Evolutionary conservation across 768 basidiomycete species (phyloP).

Genomic region (Leucosporidium scottii): DNA sequence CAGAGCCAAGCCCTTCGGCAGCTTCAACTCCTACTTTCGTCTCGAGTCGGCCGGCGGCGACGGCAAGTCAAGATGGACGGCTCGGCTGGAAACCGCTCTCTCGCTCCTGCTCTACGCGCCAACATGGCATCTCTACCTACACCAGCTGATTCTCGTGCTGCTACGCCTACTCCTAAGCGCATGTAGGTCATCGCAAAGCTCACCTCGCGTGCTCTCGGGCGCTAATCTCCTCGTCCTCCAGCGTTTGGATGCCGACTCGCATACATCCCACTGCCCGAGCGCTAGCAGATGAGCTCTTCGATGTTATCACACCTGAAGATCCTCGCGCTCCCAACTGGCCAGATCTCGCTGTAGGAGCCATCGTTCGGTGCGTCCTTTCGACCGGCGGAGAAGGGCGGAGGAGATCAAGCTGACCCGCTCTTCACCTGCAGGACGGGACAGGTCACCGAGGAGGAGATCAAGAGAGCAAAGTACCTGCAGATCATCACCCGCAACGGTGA

Average conservation of each 20-base stretch:
- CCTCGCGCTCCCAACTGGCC: constrained; percentile 8
- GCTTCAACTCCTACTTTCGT: too few relatives aligned
- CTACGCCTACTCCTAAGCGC: too few relatives aligned
- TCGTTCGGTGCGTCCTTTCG: neutral
- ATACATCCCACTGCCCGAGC: constrained; percentile 14
- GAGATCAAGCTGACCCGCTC: too few relatives aligned
- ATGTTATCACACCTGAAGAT: constrained; percentile 9
- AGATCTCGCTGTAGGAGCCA: neutral
- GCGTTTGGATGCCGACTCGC: constrained; percentile 9
- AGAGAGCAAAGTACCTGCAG: neutral
- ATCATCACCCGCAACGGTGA: constrained; percentile 28
- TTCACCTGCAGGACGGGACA: neutral
- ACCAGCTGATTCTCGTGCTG: too few relatives aligned
- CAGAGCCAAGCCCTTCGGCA: too few relatives aligned
- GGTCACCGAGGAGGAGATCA: constrained; percentile 4
- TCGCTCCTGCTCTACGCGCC: neutral
- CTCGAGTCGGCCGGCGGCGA: too few relatives aligned
- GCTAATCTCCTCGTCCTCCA: neutral
- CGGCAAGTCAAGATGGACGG: too few relatives aligned
- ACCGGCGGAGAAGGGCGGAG: too few relatives aligned
- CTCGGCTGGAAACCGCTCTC: too few relatives aligned
- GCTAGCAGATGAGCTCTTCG: constrained; percentile 11
- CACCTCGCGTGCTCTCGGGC: neutral
- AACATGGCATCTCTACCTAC: neutral
- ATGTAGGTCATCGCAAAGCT: too few relatives aligned